A percentile compares a stretch with the other conserved stretches of the same genome.
These are phyloP conservation scores for Aspergillus novoparasiticus DNA, from an alignment of 2,329 filamentous ascomycete species.

Conservation along the genomic window DNA sequence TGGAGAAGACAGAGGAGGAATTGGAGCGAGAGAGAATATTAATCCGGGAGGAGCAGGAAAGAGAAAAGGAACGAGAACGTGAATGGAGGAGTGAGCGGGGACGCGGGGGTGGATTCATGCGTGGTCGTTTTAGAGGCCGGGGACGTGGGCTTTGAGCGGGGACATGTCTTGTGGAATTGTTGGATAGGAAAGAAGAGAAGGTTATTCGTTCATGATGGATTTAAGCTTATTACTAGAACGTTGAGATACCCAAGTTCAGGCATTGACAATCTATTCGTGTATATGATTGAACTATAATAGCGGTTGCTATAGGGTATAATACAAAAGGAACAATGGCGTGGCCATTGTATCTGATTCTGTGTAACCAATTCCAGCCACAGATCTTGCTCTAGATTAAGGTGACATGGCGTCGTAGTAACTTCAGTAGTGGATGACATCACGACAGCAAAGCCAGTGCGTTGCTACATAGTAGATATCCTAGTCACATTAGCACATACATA, in stretches of 20 bases:
- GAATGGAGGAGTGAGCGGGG: constrained; percentile 57
- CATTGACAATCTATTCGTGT: not conserved
- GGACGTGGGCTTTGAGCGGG: constrained; percentile 39
- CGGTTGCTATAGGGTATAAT: not conserved
- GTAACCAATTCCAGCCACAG: not conserved
- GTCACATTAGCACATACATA: not conserved
- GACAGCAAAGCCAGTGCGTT: not conserved
- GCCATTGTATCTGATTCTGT: not conserved
- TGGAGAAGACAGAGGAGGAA: constrained; percentile 75
- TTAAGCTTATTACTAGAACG: constrained; percentile 10
- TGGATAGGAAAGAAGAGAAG: not conserved
- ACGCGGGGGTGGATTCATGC: constrained; percentile 49
- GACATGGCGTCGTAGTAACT: not conserved
- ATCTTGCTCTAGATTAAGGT: not conserved
- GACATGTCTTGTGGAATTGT: not conserved
- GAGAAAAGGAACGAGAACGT: constrained; percentile 56
- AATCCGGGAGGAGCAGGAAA: constrained; percentile 63
- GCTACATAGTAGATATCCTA: not conserved
- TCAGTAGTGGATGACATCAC: constrained; percentile 11
- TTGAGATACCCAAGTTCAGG: constrained; percentile 14
- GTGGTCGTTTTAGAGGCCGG: constrained; percentile 49
- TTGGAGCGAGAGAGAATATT: constrained; percentile 59
- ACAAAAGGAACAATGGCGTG: not conserved
- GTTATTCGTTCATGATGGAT: not conserved
- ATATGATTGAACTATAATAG: not conserved